Evolutionary conservation across 208 protist genomes (phyloP).

Genomic region (Crithidia expoeki): DNA sequence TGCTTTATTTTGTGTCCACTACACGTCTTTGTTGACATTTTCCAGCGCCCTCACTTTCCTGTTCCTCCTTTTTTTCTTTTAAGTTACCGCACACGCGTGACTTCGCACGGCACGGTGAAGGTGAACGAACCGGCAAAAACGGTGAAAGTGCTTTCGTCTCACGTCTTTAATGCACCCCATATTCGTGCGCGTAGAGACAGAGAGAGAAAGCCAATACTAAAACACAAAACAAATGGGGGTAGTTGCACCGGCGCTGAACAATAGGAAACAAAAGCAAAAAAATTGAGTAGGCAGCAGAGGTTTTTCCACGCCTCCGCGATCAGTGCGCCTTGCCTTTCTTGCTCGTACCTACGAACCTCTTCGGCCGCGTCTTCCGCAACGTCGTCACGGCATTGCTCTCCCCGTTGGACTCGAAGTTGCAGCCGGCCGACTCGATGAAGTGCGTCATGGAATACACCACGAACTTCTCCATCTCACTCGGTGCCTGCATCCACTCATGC

Average conservation of each 20-base stretch:
- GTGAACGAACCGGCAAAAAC: too few relatives aligned
- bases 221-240: too few relatives aligned
- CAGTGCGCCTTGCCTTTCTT: background rate
- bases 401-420: background rate
- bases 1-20: too few relatives aligned
- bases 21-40: too few relatives aligned
- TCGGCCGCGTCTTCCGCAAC: background rate
- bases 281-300: background rate
- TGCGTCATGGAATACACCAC: conserved; percentile 31
- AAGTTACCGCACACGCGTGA: too few relatives aligned
- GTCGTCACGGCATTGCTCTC: background rate
- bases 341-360: background rate
- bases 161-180: too few relatives aligned
- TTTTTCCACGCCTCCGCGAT: background rate
- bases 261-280: conserved; percentile 24
- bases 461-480: conserved; percentile 57
- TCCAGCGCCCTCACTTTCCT: too few relatives aligned
- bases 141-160: too few relatives aligned
- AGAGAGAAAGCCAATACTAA: too few relatives aligned
- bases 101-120: too few relatives aligned
- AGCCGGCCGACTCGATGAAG: conserved; percentile 9
- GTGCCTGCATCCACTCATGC: conserved; percentile 17
- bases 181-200: too few relatives aligned
- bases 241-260: conserved; percentile 9
- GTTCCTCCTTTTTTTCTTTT: too few relatives aligned